Conservation (phyloP, 345 rosid species). For the Hirschfeldia incana region DNA sequence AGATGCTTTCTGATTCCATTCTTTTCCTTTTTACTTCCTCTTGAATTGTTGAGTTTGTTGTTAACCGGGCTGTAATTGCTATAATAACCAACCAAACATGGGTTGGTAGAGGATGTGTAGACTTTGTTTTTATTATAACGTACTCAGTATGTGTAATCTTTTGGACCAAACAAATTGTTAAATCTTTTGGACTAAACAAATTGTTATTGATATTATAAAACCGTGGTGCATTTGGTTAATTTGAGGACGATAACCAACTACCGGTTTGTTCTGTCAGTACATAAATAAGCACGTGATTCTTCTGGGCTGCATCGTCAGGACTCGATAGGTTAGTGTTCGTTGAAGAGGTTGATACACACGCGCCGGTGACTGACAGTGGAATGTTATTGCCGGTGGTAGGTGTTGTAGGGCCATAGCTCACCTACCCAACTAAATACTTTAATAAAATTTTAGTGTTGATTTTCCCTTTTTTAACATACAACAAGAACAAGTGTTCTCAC, state of each 20-base stretch:
- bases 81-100: background rate
- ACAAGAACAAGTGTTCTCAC: too few relatives aligned
- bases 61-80: slow-evolving; percentile 5
- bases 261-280: slow-evolving; percentile 20
- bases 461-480: too few relatives aligned
- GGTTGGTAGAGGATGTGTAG: background rate
- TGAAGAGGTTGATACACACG: background rate
- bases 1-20: background rate
- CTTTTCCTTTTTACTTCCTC: background rate
- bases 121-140: background rate
- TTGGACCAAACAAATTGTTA: background rate
- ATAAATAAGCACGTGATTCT: slow-evolving; percentile 26
- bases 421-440: background rate
- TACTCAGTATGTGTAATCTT: background rate
- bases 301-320: background rate
- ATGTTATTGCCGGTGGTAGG: slow-evolving; percentile 18
- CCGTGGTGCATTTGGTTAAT: background rate
- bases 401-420: slow-evolving; percentile 1
- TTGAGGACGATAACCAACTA: background rate
- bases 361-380: slow-evolving; percentile 1
- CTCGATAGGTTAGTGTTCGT: background rate
- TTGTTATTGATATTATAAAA: background rate
- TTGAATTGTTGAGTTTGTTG: slow-evolving; percentile 5
- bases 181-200: background rate
- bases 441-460: background rate